These are phyloP conservation scores for Collybiopsis luxurians DNA, from an alignment of 768 basidiomycete genomes.

Conservation along the genomic window DNA sequence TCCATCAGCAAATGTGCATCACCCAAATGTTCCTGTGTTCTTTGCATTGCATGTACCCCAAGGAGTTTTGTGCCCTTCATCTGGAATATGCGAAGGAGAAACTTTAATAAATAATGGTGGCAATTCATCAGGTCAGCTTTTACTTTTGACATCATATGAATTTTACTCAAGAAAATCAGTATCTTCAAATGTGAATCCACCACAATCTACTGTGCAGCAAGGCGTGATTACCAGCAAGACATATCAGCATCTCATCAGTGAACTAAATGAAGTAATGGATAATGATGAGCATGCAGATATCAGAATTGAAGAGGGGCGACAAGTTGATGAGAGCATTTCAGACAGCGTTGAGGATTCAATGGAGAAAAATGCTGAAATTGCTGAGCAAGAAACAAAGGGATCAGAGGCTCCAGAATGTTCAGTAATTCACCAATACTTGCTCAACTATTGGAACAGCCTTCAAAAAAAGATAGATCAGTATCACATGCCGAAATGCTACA, in stretches of 20 bases:
- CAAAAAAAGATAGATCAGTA: not conserved
- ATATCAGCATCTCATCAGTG: not conserved
- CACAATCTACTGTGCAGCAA: not conserved
- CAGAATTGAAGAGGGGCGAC: not conserved
- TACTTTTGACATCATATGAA: too few relatives aligned
- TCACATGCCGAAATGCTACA: not conserved
- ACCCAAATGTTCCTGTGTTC: not conserved
- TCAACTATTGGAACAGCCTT: not conserved
- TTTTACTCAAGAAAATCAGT: too few relatives aligned
- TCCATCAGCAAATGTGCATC: too few relatives aligned
- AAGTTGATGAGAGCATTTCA: not conserved
- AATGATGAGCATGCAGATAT: not conserved
- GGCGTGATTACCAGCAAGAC: not conserved
- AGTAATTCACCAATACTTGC: not conserved
- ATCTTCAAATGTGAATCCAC: too few relatives aligned
- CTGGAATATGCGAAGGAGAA: not conserved
- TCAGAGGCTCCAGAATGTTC: not conserved
- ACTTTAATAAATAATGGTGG: too few relatives aligned
- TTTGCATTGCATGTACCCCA: not conserved
- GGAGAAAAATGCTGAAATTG: constrained; percentile 1
- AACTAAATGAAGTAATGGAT: not conserved
- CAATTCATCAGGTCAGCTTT: too few relatives aligned
- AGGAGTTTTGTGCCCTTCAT: not conserved
- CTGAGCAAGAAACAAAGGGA: not conserved
- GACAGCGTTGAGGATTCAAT: not conserved